These are phyloP conservation scores for Eucommia ulmoides DNA, from an alignment of 257 asterid species.

Conservation along the genomic window DNA sequence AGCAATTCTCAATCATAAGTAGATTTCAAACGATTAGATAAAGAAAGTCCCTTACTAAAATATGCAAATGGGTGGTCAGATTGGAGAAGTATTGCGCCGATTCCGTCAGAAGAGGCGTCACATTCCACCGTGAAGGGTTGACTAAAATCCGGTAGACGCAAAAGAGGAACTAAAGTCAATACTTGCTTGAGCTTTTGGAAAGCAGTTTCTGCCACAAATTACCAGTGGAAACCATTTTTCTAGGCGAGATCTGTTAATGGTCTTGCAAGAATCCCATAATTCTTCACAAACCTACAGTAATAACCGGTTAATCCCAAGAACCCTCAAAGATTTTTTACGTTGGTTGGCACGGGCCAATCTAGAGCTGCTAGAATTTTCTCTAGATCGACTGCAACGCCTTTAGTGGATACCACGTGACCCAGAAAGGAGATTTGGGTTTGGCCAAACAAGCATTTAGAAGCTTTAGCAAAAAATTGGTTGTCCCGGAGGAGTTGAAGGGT, in stretches of 20 bases:
- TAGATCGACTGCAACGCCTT: constrained; percentile 4
- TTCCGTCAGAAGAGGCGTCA: not conserved
- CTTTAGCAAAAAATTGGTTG: not conserved
- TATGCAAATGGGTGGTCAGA: constrained; percentile 3
- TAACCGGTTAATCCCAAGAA: constrained; percentile 11
- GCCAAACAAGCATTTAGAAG: not conserved
- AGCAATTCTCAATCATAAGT: not conserved
- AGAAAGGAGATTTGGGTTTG: not conserved
- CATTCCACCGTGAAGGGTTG: not conserved
- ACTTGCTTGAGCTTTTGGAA: not conserved
- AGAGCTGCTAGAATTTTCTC: not conserved
- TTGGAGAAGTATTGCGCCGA: constrained; percentile 1
- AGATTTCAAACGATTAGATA: not conserved
- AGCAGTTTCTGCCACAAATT: not conserved
- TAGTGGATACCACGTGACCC: constrained; percentile 4
- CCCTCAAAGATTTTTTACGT: not conserved
- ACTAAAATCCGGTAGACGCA: constrained; percentile 3
- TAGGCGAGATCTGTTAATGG: not conserved
- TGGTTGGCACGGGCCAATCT: constrained; percentile 5
- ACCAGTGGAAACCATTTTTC: not conserved
- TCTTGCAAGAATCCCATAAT: not conserved
- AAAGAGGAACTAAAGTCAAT: not conserved
- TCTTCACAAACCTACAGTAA: not conserved
- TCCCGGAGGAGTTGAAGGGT: fast-evolving
- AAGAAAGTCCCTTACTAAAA: not conserved